Conservation (phyloP, 164 flowering plant genomes). For the Vitis vinifera region DNA sequence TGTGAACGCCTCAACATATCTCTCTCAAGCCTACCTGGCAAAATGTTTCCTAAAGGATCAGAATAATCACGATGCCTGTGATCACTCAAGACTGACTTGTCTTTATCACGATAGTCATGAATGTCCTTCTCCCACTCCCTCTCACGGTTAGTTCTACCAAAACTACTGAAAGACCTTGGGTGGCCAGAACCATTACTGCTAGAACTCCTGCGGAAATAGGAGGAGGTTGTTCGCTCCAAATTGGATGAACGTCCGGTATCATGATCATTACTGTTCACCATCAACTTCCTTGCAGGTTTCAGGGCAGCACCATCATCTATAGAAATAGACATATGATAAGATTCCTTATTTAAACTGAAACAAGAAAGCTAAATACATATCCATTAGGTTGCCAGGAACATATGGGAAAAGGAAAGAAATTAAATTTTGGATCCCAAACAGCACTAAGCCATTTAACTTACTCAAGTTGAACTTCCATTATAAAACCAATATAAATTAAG, state of each 20-base stretch:
- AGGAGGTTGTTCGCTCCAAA: constrained; percentile 28
- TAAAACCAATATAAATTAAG: no score
- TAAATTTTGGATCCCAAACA: no score
- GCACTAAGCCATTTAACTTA: no score
- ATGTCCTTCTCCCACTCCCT: constrained; percentile 11
- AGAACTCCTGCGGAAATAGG: constrained; percentile 27
- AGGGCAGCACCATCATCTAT: constrained; percentile 24
- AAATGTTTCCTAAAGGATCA: constrained; percentile 21
- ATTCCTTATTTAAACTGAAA: background rate
- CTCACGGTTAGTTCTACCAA: constrained; percentile 20
- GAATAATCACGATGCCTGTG: constrained; percentile 18
- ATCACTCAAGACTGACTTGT: constrained; percentile 12
- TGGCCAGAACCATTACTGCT: constrained; percentile 30
- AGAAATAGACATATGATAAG: background rate
- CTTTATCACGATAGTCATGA: constrained; percentile 15
- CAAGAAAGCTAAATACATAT: background rate
- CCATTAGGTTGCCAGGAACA: background rate
- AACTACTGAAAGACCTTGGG: constrained; percentile 30
- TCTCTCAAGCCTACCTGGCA: constrained; percentile 23
- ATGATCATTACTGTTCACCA: constrained; percentile 10
- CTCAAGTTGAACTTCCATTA: no score
- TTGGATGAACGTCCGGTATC: constrained; percentile 15
- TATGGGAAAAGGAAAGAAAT: background rate
- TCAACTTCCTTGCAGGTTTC: constrained; percentile 18
- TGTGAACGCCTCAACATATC: constrained; percentile 34